Base-by-base conservation (phyloP, 805 yeast genomes). In the Dipodascopsis tothii region DNA sequence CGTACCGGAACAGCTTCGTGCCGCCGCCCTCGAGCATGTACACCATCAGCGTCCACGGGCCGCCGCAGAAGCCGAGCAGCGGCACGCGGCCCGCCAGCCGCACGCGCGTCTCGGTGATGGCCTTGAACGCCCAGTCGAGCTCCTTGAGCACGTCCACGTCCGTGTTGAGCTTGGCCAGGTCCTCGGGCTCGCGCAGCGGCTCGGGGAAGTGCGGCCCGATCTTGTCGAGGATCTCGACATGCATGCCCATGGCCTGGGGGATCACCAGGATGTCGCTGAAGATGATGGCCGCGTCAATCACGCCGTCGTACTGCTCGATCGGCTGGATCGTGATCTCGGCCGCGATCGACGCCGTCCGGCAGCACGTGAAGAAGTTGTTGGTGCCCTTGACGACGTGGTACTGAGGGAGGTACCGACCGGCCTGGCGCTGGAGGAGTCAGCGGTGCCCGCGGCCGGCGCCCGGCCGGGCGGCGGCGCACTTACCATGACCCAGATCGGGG, bases 241-340 rank as follows among this genome's bases (percentile, higher is more conserved):
- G 80, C 83, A 88, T 84, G 11, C 98, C 98, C 87, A 92, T 81
- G 9, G 96, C 98, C 67, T 92, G 97, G 2, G 98, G 98, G 43
- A 92, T 82, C 32, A 92, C 98, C 46, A 92, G 71, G 56, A 92
- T 92, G 62, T 92, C 98, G 61, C 88, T 80, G 69, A 92, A 92
- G 45, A 92, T 92, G 55, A 92, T 92, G 3, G 98, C 98, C 3
- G 97, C 97, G 60, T 92, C 98, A 39, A 90, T 74, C 43, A 88
- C 71, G 0, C 95, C 96, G 44, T 81, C 80, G 60, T 77, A 92
- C 57, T 84, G 95, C 43, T 81, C 85, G 44, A 92, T 76, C 3
- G 98, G 98, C 67, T 92, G 98, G 51, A 92, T 88, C 1, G 98
- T 92, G 61, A 92, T 86, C 43, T 77, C 90, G 21, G 94, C 78